phyloP scores from a whole-genome alignment of 2,329 filamentous ascomycete species.

The Aspergillus sp. region DNA sequence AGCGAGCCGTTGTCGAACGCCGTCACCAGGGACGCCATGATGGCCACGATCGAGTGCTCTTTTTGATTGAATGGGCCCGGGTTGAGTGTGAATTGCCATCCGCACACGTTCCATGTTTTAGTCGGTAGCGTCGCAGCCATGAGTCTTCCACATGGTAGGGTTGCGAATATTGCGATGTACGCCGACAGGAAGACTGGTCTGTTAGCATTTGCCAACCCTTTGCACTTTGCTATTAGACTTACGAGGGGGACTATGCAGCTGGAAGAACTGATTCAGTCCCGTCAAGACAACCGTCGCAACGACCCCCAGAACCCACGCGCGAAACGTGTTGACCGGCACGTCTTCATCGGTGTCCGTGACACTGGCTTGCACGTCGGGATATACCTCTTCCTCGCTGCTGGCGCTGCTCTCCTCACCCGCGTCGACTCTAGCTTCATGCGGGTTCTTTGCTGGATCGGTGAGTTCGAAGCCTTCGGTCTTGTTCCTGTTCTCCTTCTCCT shows the following conservation, averaged over 20 bases:
- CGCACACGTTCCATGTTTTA: conserved; percentile 2
- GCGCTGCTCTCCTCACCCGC: background rate
- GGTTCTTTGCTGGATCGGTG: background rate
- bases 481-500: background rate
- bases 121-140: conserved; percentile 2
- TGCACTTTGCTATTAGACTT: background rate
- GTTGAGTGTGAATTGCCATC: conserved; percentile 4
- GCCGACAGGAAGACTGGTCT: background rate
- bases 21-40: conserved; percentile 8
- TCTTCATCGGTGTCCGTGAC: conserved; percentile 10
- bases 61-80: conserved; percentile 7
- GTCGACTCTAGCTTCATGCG: background rate
- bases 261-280: conserved; percentile 12
- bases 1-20: conserved; percentile 7
- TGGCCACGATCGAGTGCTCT: conserved; percentile 8
- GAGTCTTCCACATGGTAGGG: conserved; percentile 3
- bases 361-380: conserved; percentile 11
- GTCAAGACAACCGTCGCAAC: conserved; percentile 12
- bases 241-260: conserved; percentile 7
- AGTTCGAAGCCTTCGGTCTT: background rate
- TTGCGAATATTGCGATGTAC: conserved; percentile 1
- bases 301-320: conserved; percentile 38
- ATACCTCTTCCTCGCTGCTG: background rate
- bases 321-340: conserved; percentile 14
- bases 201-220: background rate